phyloP scores from a whole-genome alignment of 108 stramenopile species.

The Conticribra weissflogii region DNA sequence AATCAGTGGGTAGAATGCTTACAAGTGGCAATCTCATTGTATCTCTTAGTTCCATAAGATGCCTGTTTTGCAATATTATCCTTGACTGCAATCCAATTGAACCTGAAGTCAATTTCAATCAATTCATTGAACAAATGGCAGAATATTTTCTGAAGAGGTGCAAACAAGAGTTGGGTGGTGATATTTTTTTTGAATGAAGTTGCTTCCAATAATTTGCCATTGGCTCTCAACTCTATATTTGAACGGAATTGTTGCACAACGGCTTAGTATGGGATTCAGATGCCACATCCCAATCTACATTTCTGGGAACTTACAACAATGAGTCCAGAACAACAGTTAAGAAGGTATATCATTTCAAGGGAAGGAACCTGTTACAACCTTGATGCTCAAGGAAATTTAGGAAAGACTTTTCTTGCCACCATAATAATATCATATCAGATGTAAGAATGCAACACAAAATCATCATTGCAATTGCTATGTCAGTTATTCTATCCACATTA shows the following conservation, averaged over 20 bases:
- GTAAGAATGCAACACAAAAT: not conserved
- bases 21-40: not conserved
- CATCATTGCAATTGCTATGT: conserved; percentile 3
- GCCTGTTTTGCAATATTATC: not conserved
- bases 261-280: no score
- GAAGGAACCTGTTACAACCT: not conserved
- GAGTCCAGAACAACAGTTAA: not conserved
- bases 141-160: not conserved
- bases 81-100: not conserved
- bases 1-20: not conserved
- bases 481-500: conserved; percentile 10
- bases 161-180: no score
- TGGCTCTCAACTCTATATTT: no score
- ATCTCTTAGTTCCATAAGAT: not conserved
- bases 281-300: no score
- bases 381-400: not conserved
- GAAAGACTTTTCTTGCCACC: conserved; percentile 1
- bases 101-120: not conserved
- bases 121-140: not conserved
- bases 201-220: no score
- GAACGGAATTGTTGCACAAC: no score
- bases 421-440: conserved; percentile 12
- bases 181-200: no score
- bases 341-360: not conserved
- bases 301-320: no score